Evolutionary conservation across 345 rosid genomes (phyloP).

Genomic region (Eucalyptus cladocalyx): DNA sequence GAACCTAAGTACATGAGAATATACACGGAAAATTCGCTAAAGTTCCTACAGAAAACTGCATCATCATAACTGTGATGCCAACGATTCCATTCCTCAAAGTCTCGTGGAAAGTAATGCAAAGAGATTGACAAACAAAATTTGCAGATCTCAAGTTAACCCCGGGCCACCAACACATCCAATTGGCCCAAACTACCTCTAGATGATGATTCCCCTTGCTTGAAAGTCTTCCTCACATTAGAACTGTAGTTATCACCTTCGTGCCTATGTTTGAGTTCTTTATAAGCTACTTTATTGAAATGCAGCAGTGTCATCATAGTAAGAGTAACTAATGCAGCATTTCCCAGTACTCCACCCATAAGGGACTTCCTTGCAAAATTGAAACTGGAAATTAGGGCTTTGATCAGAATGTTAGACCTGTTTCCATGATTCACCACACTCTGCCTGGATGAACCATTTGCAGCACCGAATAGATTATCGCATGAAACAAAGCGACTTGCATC

Average conservation of each 20-base stretch:
- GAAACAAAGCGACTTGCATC: constrained; percentile 32
- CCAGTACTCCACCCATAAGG: constrained; percentile 54
- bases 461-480: constrained; percentile 39
- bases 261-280: constrained; percentile 19
- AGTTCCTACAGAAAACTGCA: not conserved
- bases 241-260: constrained; percentile 19
- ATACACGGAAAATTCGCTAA: not conserved
- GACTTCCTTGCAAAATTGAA: constrained; percentile 47
- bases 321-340: constrained; percentile 73
- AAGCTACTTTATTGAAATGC: constrained; percentile 48
- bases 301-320: constrained; percentile 71
- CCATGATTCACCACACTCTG: constrained; percentile 9
- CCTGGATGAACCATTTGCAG: constrained; percentile 21
- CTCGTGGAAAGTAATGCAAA: not conserved
- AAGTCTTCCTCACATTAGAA: constrained; percentile 14
- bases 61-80: not conserved
- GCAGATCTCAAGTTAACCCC: constrained; percentile 32
- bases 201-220: constrained; percentile 20
- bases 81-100: not conserved
- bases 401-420: constrained; percentile 14
- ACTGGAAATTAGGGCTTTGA: constrained; percentile 40
- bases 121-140: not conserved
- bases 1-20: not conserved
- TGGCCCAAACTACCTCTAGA: constrained; percentile 19
- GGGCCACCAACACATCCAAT: constrained; percentile 69